Evolutionary conservation across 371 early-diverging fungal genomes (phyloP).

Genomic region (Mortierella sp.): DNA sequence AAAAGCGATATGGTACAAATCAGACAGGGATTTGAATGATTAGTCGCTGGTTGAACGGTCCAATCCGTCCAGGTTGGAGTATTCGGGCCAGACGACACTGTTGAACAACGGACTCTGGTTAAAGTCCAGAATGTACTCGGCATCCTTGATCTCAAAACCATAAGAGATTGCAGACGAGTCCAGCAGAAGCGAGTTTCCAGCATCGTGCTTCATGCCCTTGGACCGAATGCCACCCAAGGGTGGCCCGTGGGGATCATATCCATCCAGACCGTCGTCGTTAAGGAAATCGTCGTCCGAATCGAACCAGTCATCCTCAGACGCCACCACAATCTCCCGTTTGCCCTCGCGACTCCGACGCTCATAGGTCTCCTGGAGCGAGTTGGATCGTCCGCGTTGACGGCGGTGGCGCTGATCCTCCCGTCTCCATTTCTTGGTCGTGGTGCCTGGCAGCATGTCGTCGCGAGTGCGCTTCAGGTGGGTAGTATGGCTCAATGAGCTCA

Average conservation of each 20-base stretch:
- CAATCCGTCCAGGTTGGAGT: conserved; percentile 10
- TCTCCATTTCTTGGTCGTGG: conserved; percentile 1
- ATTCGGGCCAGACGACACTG: conserved; percentile 55
- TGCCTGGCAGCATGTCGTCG: conserved; percentile 13
- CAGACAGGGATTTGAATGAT: background rate
- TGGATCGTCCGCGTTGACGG: conserved; percentile 2
- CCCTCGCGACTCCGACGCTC: conserved; percentile 28
- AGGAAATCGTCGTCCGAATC: conserved; percentile 51
- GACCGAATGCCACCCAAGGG: background rate
- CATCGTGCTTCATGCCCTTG: too few species aligned
- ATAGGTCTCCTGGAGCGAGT: conserved; percentile 13
- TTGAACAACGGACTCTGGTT: conserved; percentile 51
- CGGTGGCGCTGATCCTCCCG: background rate
- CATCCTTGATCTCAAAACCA: conserved; percentile 49
- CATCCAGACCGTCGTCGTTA: conserved; percentile 14
- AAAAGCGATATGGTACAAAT: background rate
- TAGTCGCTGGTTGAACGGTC: background rate
- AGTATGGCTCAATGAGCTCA: conserved; percentile 24
- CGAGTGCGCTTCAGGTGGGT: conserved; percentile 17
- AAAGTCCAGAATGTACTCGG: conserved; percentile 46
- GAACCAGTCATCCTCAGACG: conserved; percentile 40
- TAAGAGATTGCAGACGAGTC: conserved; percentile 50
- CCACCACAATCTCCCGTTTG: conserved; percentile 30
- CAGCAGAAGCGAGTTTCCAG: conserved; percentile 28
- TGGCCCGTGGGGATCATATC: too few species aligned